phyloP scores from a whole-genome alignment of 495 filamentous ascomycete genomes.

The Evernia prunastri region DNA sequence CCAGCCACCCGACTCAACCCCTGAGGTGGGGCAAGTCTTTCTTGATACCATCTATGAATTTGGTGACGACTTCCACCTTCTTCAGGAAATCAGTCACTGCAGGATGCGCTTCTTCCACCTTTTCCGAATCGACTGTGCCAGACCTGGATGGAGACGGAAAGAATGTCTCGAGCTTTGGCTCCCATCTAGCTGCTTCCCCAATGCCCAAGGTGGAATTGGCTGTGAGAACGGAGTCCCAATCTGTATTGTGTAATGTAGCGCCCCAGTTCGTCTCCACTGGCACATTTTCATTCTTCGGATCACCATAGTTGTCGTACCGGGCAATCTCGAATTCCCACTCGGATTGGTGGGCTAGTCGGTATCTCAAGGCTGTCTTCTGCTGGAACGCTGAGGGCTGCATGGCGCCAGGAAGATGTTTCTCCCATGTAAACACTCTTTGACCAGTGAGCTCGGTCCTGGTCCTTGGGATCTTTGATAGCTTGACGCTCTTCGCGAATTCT shows the following conservation, averaged over 20 bases:
- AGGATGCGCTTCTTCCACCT: neutral
- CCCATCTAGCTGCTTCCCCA: slow-evolving; percentile 37
- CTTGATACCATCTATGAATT: slow-evolving; percentile 27
- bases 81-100: slow-evolving; percentile 30
- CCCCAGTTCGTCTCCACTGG: slow-evolving; percentile 33
- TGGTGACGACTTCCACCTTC: slow-evolving; percentile 31
- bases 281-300: slow-evolving; percentile 10
- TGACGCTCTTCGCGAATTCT: slow-evolving; percentile 23
- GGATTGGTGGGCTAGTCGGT: slow-evolving; percentile 38
- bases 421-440: slow-evolving; percentile 17
- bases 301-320: slow-evolving; percentile 47
- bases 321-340: slow-evolving; percentile 51
- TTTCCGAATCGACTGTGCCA: neutral
- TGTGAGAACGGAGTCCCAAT: slow-evolving; percentile 45
- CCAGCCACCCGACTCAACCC: neutral
- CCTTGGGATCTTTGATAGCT: slow-evolving; percentile 2
- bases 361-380: slow-evolving; percentile 47
- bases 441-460: slow-evolving; percentile 8
- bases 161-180: slow-evolving; percentile 38
- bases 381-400: slow-evolving; percentile 34
- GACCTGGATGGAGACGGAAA: slow-evolving; percentile 35
- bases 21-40: slow-evolving; percentile 9
- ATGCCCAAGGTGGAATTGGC: slow-evolving; percentile 31
- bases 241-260: slow-evolving; percentile 42
- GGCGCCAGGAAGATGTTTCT: neutral